Conservation (phyloP, 306 rosid genomes). For the Vachellia pachyceras region DNA sequence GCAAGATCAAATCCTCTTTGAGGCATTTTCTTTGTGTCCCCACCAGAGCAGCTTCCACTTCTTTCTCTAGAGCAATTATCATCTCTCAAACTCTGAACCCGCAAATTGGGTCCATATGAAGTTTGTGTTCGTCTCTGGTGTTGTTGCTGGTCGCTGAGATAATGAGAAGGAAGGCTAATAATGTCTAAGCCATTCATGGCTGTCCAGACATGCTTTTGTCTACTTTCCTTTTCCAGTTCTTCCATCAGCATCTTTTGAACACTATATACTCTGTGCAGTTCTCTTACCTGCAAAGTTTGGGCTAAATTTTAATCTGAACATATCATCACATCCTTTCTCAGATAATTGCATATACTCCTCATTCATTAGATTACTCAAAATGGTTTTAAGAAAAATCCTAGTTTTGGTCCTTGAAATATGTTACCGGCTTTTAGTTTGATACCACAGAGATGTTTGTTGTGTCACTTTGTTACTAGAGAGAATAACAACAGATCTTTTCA, state of each 20-base stretch:
- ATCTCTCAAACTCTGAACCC: constrained; percentile 52
- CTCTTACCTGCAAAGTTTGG: constrained; percentile 66
- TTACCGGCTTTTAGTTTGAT: not conserved
- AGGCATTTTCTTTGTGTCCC: constrained; percentile 50
- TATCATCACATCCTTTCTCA: constrained; percentile 13
- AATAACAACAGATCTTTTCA: not conserved
- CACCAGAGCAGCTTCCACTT: constrained; percentile 65
- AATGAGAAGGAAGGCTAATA: constrained; percentile 44
- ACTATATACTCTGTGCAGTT: constrained; percentile 79
- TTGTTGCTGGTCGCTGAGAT: constrained; percentile 42
- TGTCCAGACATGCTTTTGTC: constrained; percentile 46
- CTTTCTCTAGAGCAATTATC: constrained; percentile 56
- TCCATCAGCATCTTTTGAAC: constrained; percentile 84
- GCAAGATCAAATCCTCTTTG: constrained; percentile 75
- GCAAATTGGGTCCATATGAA: constrained; percentile 40
- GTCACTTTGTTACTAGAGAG: not conserved
- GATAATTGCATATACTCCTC: not conserved
- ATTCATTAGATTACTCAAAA: not conserved
- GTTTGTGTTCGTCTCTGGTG: constrained; percentile 37
- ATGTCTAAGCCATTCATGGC: constrained; percentile 45
- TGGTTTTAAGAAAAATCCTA: not conserved
- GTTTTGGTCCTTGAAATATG: not conserved
- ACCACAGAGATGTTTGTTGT: too few species aligned
- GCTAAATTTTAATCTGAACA: constrained; percentile 6
- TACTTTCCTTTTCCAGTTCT: constrained; percentile 56